phyloP scores from a whole-genome alignment of 805 yeast species.

The Metschnikowia cerradonensis region DNA sequence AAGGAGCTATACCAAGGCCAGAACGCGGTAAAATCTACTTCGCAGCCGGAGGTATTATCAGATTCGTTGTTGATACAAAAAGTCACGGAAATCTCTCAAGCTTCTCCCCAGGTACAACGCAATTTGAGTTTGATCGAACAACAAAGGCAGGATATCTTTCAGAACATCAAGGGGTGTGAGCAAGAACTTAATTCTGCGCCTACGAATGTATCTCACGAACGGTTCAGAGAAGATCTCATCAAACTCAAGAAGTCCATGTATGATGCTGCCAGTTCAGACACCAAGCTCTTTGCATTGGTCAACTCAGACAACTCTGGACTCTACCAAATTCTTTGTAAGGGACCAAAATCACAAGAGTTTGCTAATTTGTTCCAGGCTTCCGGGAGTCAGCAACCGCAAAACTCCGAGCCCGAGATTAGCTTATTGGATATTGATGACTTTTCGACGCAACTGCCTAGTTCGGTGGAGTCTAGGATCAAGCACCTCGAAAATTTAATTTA shows the following conservation, averaged over 20 bases:
- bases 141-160: conserved; percentile 35
- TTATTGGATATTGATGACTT: conserved; percentile 68
- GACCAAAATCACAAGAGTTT: conserved; percentile 40
- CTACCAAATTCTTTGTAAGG: conserved; percentile 32
- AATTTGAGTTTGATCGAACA: conserved; percentile 28
- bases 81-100: conserved; percentile 22
- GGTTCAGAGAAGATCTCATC: conserved; percentile 50
- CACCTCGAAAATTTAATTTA: conserved; percentile 54
- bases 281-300: conserved; percentile 46
- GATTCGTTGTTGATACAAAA: conserved; percentile 8
- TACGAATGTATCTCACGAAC: conserved; percentile 6
- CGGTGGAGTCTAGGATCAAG: conserved; percentile 35
- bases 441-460: conserved; percentile 19
- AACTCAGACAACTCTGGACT: conserved; percentile 27
- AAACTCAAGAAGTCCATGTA: conserved; percentile 55
- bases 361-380: conserved; percentile 24
- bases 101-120: conserved; percentile 31
- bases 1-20: conserved; percentile 34
- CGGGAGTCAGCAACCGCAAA: conserved; percentile 3
- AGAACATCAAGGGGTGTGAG: conserved; percentile 34
- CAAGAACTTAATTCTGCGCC: conserved; percentile 7
- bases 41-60: conserved; percentile 1
- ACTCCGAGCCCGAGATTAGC: conserved; percentile 34
- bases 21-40: not conserved
- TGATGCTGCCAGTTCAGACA: conserved; percentile 61